Conservation (phyloP, 2,329 filamentous ascomycete genomes). For the Microcyclosporella mali region DNA sequence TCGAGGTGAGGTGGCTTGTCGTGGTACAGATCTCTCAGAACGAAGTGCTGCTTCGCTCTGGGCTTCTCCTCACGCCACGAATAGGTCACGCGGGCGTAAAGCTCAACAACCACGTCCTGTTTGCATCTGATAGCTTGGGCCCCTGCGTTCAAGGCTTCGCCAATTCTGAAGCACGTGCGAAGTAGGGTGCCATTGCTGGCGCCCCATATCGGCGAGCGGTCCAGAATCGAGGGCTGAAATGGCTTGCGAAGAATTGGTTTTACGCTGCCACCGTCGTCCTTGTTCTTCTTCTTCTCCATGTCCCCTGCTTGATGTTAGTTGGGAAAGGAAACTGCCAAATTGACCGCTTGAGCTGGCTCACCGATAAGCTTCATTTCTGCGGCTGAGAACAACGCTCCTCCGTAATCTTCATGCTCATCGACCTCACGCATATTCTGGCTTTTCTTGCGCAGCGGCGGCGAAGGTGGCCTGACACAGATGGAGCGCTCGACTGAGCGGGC, state of each 20-base stretch:
- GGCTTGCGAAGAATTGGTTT: constrained; percentile 46
- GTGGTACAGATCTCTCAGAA: constrained; percentile 58
- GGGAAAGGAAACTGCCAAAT: not conserved
- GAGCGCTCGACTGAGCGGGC: constrained; percentile 10
- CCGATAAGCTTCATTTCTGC: constrained; percentile 22
- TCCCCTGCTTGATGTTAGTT: constrained; percentile 5
- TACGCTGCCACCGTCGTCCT: constrained; percentile 6
- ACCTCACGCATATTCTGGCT: constrained; percentile 28
- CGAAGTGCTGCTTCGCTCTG: constrained; percentile 53
- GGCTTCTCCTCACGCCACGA: constrained; percentile 48
- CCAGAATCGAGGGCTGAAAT: constrained; percentile 46
- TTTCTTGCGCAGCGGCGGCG: constrained; percentile 19
- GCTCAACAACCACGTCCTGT: constrained; percentile 50
- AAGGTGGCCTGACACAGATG: constrained; percentile 8
- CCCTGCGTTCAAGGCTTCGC: constrained; percentile 49
- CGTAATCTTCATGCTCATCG: constrained; percentile 27
- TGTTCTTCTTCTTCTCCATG: constrained; percentile 1
- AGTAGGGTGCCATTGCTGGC: constrained; percentile 35
- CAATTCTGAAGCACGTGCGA: constrained; percentile 6
- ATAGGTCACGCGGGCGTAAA: constrained; percentile 56
- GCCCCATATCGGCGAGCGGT: constrained; percentile 51
- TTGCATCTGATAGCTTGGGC: constrained; percentile 42
- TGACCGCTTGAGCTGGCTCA: constrained; percentile 5
- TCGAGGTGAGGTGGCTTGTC: constrained; percentile 51
- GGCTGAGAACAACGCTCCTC: constrained; percentile 23